These are phyloP conservation scores for Leccinum arenicola DNA, from an alignment of 768 basidiomycete genomes.

Conservation along the genomic window DNA sequence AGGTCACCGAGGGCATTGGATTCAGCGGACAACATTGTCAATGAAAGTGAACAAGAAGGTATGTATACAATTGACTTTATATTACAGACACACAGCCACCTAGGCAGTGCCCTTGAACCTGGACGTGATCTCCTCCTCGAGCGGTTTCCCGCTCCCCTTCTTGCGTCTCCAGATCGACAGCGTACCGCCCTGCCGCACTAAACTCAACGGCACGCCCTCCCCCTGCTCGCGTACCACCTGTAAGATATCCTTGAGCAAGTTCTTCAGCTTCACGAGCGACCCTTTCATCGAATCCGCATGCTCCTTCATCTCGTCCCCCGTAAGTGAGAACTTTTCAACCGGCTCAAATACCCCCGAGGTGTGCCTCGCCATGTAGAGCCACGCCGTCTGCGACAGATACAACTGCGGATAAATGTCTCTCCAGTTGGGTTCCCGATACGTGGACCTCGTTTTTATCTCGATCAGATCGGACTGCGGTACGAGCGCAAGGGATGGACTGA, in stretches of 20 bases:
- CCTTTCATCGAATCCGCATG: constrained; percentile 20
- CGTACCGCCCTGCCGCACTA: constrained; percentile 46
- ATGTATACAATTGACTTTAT: background rate
- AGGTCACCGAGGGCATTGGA: constrained; percentile 71
- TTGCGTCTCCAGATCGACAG: constrained; percentile 52
- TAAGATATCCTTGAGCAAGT: constrained; percentile 38
- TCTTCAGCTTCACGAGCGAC: constrained; percentile 27
- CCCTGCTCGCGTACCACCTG: constrained; percentile 51
- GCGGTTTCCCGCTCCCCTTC: constrained; percentile 20
- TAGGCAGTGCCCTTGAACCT: constrained; percentile 13
- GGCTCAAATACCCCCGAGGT: constrained; percentile 48
- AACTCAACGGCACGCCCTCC: constrained; percentile 47
- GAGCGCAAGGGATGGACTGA: constrained; percentile 25
- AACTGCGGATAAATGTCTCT: constrained; percentile 61
- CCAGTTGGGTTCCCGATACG: constrained; percentile 46
- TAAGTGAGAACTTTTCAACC: constrained; percentile 46
- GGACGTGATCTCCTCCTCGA: constrained; percentile 19
- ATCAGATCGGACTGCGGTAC: constrained; percentile 36
- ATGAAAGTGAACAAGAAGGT: background rate
- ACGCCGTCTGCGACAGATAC: constrained; percentile 64
- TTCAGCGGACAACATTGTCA: constrained; percentile 29
- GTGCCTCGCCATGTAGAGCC: constrained; percentile 61
- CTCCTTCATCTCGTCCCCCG: constrained; percentile 25
- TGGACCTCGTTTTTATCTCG: constrained; percentile 35
- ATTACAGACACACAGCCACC: constrained; percentile 14